These are phyloP conservation scores for Apiospora saccharicola DNA, from an alignment of 2,329 filamentous ascomycete species.

Conservation along the genomic window DNA sequence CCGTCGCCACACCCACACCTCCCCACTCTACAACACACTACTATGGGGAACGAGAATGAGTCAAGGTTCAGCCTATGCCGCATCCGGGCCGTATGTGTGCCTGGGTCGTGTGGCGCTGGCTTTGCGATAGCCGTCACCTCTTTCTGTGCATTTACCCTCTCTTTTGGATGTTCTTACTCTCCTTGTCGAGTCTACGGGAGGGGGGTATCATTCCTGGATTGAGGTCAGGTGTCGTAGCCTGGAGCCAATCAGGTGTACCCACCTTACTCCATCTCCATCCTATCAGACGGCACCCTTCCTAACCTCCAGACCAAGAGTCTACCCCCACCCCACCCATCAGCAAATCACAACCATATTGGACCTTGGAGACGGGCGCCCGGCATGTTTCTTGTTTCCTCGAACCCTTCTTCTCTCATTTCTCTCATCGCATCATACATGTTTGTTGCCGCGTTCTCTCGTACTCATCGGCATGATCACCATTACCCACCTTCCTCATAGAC, in stretches of 20 bases:
- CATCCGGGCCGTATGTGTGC: slow-evolving; percentile 7
- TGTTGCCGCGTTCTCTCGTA: not conserved
- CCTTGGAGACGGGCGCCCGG: not conserved
- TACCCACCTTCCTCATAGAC: slow-evolving; percentile 17
- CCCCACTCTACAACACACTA: not conserved
- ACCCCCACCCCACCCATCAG: slow-evolving; percentile 1
- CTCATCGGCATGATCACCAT: not conserved
- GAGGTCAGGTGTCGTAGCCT: slow-evolving; percentile 12
- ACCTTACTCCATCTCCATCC: slow-evolving; percentile 12
- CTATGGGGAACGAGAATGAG: not conserved
- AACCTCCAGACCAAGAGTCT: not conserved
- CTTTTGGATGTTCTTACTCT: not conserved
- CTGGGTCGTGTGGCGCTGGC: slow-evolving; percentile 14
- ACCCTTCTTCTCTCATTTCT: slow-evolving; percentile 16
- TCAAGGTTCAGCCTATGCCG: not conserved
- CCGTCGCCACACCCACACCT: slow-evolving; percentile 18
- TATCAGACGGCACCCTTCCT: not conserved
- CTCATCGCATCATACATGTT: slow-evolving; percentile 4
- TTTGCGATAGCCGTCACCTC: slow-evolving; percentile 9
- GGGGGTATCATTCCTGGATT: slow-evolving; percentile 11
- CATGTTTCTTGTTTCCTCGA: slow-evolving; percentile 4
- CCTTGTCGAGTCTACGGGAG: not conserved
- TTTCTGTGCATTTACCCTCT: slow-evolving; percentile 12
- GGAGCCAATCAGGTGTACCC: not conserved
- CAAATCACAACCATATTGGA: not conserved